Conservation (phyloP, 2,329 filamentous ascomycete species). For the Periconia sp. region DNA sequence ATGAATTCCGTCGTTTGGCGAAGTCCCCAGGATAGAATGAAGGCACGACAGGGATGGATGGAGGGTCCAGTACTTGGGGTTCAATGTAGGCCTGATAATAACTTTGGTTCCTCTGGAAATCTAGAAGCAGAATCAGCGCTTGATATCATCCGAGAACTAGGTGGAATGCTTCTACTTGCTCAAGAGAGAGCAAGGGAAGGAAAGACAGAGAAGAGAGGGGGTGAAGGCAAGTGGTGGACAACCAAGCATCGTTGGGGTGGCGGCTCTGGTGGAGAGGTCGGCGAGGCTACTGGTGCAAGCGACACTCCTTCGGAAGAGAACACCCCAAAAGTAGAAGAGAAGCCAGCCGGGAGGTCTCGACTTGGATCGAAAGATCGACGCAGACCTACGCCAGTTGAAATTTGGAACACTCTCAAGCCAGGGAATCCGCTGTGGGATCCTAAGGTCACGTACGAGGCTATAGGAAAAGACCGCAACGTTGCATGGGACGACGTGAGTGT, state of each 20-base stretch:
- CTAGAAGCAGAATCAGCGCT: slow-evolving; percentile 46
- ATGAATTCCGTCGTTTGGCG: slow-evolving; percentile 62
- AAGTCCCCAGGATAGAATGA: slow-evolving; percentile 58
- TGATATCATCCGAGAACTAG: slow-evolving; percentile 64
- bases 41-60: slow-evolving; percentile 60
- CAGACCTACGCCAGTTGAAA: slow-evolving; percentile 54
- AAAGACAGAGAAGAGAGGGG: slow-evolving; percentile 54
- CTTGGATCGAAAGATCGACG: slow-evolving; percentile 42
- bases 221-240: slow-evolving; percentile 67
- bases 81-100: slow-evolving; percentile 61
- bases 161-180: slow-evolving; percentile 62
- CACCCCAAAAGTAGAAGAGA: slow-evolving; percentile 42
- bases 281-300: slow-evolving; percentile 34
- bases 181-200: slow-evolving; percentile 67
- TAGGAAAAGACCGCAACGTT: slow-evolving; percentile 57
- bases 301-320: slow-evolving; percentile 32
- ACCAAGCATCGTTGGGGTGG: slow-evolving; percentile 63
- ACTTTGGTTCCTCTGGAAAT: slow-evolving; percentile 52
- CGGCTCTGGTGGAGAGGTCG: slow-evolving; percentile 53
- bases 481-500: slow-evolving; percentile 61
- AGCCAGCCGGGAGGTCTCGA: slow-evolving; percentile 30
- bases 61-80: slow-evolving; percentile 64
- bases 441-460: slow-evolving; percentile 61
- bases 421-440: slow-evolving; percentile 62
- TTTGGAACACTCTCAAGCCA: slow-evolving; percentile 60